Percentiles rank a stretch among this genome's conserved stretches.
Conservation (phyloP, 805 yeast species). For the Brettanomyces naardenensis region DNA sequence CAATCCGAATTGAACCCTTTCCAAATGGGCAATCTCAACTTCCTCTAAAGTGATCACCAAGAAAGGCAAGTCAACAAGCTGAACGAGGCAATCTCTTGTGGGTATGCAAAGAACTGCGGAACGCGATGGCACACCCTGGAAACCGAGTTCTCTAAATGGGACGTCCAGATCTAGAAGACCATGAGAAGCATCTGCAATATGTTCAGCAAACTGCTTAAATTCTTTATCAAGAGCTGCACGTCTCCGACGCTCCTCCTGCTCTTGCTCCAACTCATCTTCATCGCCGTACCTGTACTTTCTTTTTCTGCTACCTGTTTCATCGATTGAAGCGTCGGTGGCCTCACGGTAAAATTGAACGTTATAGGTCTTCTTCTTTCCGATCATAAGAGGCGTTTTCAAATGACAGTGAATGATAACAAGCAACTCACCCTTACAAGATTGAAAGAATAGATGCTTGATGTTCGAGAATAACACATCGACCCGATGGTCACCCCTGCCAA, state of each 20-base stretch:
- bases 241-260: slow-evolving; percentile 94
- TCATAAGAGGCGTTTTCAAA: slow-evolving; percentile 84
- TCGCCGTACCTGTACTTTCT: slow-evolving; percentile 88
- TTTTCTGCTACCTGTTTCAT: slow-evolving; percentile 93
- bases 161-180: slow-evolving; percentile 83
- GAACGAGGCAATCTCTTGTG: slow-evolving; percentile 92
- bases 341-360: slow-evolving; percentile 96
- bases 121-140: slow-evolving; percentile 95
- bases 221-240: slow-evolving; percentile 87
- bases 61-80: slow-evolving; percentile 91
- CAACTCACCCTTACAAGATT: slow-evolving; percentile 91
- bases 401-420: slow-evolving; percentile 90
- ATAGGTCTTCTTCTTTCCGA: slow-evolving; percentile 91
- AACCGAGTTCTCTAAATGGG: slow-evolving; percentile 93
- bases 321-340: slow-evolving; percentile 92
- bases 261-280: slow-evolving; percentile 97
- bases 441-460: slow-evolving; percentile 89
- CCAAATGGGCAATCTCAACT: slow-evolving; percentile 90
- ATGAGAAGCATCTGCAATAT: slow-evolving; percentile 79
- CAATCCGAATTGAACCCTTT: slow-evolving; percentile 94
- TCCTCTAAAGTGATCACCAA: slow-evolving; percentile 86
- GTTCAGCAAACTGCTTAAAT: slow-evolving; percentile 81
- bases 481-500: slow-evolving; percentile 74
- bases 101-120: slow-evolving; percentile 94
- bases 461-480: slow-evolving; percentile 86